These are phyloP conservation scores for Beauveria rudraprayagi DNA, from an alignment of 2,329 filamentous ascomycete species.

Conservation along the genomic window DNA sequence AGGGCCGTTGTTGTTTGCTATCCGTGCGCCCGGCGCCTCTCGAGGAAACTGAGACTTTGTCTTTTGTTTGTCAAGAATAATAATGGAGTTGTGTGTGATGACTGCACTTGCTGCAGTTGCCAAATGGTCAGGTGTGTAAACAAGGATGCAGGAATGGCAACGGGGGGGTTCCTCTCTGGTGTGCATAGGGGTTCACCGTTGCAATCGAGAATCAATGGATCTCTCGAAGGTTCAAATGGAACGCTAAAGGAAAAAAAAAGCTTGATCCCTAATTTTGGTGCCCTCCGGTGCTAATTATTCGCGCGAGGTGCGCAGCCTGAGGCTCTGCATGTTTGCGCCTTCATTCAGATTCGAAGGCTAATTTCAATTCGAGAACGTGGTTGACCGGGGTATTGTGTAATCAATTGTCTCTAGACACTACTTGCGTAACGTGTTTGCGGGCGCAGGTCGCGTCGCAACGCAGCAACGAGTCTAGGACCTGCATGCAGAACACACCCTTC, in stretches of 20 bases:
- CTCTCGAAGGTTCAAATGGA: no score
- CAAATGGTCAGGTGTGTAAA: no score
- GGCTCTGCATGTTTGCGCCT: no score
- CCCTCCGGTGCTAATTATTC: no score
- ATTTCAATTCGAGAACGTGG: no score
- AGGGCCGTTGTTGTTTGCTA: slow-evolving; percentile 2
- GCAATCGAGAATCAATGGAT: no score
- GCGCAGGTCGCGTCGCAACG: neutral
- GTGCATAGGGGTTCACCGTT: no score
- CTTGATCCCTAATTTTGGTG: no score
- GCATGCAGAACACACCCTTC: neutral
- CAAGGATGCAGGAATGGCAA: neutral
- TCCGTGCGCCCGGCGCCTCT: neutral
- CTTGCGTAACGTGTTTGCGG: neutral
- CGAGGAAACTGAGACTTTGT: neutral
- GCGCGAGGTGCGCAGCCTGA: no score
- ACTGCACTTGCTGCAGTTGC: no score
- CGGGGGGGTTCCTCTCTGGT: neutral
- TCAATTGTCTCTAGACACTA: neutral
- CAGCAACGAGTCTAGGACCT: neutral
- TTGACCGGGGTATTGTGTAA: neutral
- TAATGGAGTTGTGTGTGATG: neutral
- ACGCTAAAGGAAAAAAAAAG: no score
- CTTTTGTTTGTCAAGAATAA: neutral
- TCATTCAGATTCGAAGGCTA: no score